Evolutionary conservation across 2,329 filamentous ascomycete genomes (phyloP).

Genomic region (Pseudocercospora fijiensis): DNA sequence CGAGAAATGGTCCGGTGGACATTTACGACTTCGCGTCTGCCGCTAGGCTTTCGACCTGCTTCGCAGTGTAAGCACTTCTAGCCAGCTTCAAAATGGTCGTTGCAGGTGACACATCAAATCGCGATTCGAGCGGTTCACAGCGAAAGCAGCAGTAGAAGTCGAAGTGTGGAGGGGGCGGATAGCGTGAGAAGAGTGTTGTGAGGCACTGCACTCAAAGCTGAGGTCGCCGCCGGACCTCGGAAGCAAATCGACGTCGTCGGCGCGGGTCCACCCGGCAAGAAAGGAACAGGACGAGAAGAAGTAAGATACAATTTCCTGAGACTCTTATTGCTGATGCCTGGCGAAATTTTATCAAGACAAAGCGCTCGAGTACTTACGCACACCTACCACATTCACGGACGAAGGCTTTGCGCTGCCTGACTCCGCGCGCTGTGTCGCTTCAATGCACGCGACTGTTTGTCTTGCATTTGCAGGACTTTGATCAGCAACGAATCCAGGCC

Average conservation of each 20-base stretch:
- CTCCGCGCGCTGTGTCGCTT: background rate
- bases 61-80: too few relatives aligned
- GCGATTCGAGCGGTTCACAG: too few relatives aligned
- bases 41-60: too few relatives aligned
- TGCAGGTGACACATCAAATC: too few relatives aligned
- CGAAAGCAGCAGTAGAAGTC: too few relatives aligned
- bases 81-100: too few relatives aligned
- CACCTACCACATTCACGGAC: background rate
- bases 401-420: background rate
- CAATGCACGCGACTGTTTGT: conserved; percentile 28
- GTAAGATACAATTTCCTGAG: conserved; percentile 1
- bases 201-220: background rate
- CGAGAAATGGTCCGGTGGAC: too few relatives aligned
- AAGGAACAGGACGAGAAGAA: too few relatives aligned
- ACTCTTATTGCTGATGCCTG: background rate
- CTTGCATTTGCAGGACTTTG: conserved; percentile 28
- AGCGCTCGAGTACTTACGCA: background rate
- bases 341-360: background rate
- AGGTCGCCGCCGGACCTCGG: background rate
- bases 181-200: too few relatives aligned
- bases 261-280: background rate
- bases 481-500: conserved; percentile 6
- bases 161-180: too few relatives aligned
- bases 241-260: background rate
- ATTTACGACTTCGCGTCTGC: too few relatives aligned